Conservation (phyloP, 2,329 filamentous ascomycete species). For the Sphaerostilbella broomeana region DNA sequence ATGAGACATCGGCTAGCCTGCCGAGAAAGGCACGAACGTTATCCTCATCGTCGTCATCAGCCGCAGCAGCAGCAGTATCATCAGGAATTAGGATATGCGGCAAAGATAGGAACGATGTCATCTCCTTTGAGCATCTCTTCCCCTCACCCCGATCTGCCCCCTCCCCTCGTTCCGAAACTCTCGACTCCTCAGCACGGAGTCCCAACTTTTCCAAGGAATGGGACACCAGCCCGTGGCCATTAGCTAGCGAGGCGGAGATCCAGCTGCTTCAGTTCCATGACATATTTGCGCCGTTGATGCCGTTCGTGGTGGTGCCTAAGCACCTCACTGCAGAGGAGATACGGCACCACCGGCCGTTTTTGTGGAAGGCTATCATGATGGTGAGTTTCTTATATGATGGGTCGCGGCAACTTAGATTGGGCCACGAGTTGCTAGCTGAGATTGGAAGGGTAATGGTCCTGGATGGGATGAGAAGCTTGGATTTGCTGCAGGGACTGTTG, state of each 20-base stretch:
- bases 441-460: slow-evolving; percentile 34
- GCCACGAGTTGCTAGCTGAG: slow-evolving; percentile 38
- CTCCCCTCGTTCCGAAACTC: too few relatives aligned
- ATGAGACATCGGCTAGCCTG: neutral
- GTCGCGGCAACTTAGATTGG: slow-evolving; percentile 36
- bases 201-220: slow-evolving; percentile 16
- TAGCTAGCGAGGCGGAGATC: slow-evolving; percentile 32
- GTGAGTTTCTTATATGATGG: slow-evolving; percentile 37
- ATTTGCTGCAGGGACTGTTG: slow-evolving; percentile 41
- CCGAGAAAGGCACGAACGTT: slow-evolving; percentile 7
- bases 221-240: slow-evolving; percentile 40
- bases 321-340: slow-evolving; percentile 32
- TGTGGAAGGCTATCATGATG: slow-evolving; percentile 47
- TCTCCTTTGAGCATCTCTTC: slow-evolving; percentile 32
- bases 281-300: slow-evolving; percentile 32
- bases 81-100: too few relatives aligned
- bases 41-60: neutral
- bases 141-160: slow-evolving; percentile 23
- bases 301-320: slow-evolving; percentile 38
- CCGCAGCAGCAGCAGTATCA: slow-evolving; percentile 7
- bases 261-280: slow-evolving; percentile 33
- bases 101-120: slow-evolving; percentile 12
- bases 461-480: slow-evolving; percentile 38
- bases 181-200: slow-evolving; percentile 19
- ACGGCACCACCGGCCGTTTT: slow-evolving; percentile 33